Percentiles rank a stretch among this genome's conserved stretches.
These are phyloP conservation scores for Tylopilus orsonianus DNA, from an alignment of 1,284 basidiomycete species.

Conservation along the genomic window DNA sequence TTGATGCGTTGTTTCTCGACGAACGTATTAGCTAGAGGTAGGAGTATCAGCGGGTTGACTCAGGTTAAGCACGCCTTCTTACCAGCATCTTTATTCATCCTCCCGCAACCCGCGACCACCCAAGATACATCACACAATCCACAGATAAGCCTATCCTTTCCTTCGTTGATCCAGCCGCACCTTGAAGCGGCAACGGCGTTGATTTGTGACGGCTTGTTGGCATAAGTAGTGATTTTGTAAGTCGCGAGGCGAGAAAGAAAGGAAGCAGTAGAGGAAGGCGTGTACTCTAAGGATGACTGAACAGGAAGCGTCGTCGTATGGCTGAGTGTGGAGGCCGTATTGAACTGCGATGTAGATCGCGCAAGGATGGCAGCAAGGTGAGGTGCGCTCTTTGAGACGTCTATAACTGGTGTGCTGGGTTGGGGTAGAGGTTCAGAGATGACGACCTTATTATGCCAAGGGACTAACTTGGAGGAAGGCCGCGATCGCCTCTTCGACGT, in stretches of 20 bases:
- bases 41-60: conserved; percentile 16
- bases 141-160: conserved; percentile 72
- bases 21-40: conserved; percentile 54
- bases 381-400: conserved; percentile 57
- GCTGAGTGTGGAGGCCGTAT: conserved; percentile 42
- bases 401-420: conserved; percentile 20
- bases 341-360: conserved; percentile 51
- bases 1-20: conserved; percentile 68
- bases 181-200: conserved; percentile 76
- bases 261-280: conserved; percentile 70
- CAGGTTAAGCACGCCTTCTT: conserved; percentile 40
- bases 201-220: conserved; percentile 69
- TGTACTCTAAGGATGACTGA: conserved; percentile 57
- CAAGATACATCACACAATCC: conserved; percentile 68
- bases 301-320: conserved; percentile 26
- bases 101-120: conserved; percentile 64
- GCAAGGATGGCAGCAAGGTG: conserved; percentile 66
- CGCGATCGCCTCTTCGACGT: conserved; percentile 46
- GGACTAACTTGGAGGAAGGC: conserved; percentile 37
- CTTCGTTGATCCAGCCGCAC: conserved; percentile 77
- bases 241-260: conserved; percentile 72
- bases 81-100: conserved; percentile 74
- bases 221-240: conserved; percentile 74
- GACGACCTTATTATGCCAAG: background rate
- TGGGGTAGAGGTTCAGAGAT: conserved; percentile 16